Conservation (phyloP, 1,139 yeast genomes). For the Yamadazyma jaroonii region DNA sequence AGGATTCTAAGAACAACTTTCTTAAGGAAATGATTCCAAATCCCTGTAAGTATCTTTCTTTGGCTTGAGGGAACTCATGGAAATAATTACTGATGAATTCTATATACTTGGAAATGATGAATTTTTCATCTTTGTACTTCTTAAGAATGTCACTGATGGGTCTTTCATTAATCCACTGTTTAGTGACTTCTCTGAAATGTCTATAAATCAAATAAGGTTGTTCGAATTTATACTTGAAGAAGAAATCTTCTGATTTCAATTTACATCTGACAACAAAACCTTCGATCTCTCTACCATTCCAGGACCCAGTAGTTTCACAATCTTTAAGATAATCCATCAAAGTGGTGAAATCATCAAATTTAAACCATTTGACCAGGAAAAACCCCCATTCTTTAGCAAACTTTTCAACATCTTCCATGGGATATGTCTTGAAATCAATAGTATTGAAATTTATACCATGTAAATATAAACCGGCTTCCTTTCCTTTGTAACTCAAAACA, state of each 20-base stretch:
- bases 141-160: constrained; percentile 43
- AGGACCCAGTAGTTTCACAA: constrained; percentile 67
- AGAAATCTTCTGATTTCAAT: constrained; percentile 33
- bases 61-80: constrained; percentile 39
- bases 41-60: constrained; percentile 49
- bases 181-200: constrained; percentile 86
- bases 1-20: constrained; percentile 53
- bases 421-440: constrained; percentile 59
- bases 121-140: constrained; percentile 46
- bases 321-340: constrained; percentile 53
- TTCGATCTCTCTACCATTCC: constrained; percentile 72
- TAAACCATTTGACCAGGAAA: constrained; percentile 47
- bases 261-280: constrained; percentile 87
- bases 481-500: constrained; percentile 67
- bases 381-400: constrained; percentile 79
- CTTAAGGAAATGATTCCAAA: constrained; percentile 77
- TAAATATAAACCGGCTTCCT: constrained; percentile 76
- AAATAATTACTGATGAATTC: constrained; percentile 61
- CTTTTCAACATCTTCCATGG: constrained; percentile 54
- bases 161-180: constrained; percentile 43
- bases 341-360: constrained; percentile 32
- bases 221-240: constrained; percentile 92
- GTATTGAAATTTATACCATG: constrained; percentile 83
- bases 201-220: constrained; percentile 93
- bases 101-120: constrained; percentile 64